Conservation (phyloP, 192 early-diverging fungal species). For the Entomortierella parvispora region DNA sequence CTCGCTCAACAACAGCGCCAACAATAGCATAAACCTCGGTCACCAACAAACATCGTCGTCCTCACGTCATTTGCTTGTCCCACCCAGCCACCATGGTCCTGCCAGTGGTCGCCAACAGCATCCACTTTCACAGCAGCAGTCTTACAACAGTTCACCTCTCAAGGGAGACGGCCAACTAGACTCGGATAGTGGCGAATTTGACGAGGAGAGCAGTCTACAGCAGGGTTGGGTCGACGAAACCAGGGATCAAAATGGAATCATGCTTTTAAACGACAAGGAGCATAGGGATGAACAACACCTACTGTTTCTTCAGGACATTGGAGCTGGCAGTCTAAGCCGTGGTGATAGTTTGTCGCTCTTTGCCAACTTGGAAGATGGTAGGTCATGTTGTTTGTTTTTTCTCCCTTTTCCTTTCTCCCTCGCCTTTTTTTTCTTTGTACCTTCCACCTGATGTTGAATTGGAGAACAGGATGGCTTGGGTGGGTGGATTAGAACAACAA, state of each 20-base stretch:
- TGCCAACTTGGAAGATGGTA: slow-evolving; percentile 32
- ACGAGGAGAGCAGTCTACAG: slow-evolving; percentile 26
- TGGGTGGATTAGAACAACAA: neutral
- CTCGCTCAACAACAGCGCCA: slow-evolving; percentile 45
- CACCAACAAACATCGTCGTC: slow-evolving; percentile 4
- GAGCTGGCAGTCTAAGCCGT: slow-evolving; percentile 26
- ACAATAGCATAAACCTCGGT: slow-evolving; percentile 33
- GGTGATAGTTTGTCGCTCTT: slow-evolving; percentile 46
- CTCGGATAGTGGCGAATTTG: slow-evolving; percentile 13
- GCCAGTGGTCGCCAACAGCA: slow-evolving; percentile 22
- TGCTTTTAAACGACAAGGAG: slow-evolving; percentile 35
- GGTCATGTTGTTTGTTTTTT: neutral
- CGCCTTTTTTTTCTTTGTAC: neutral
- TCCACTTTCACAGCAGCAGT: neutral
- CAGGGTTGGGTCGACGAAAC: slow-evolving; percentile 37
- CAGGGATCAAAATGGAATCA: slow-evolving; percentile 33
- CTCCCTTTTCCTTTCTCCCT: neutral
- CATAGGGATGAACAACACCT: slow-evolving; percentile 40
- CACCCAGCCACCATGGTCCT: no score
- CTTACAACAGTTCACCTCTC: slow-evolving; percentile 28
- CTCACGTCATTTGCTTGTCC: slow-evolving; percentile 23
- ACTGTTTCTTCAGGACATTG: slow-evolving; percentile 41
- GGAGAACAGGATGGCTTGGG: no score
- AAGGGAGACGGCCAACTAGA: slow-evolving; percentile 12
- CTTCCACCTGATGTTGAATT: neutral